A percentile compares a stretch with the other conserved stretches of the same genome.
phyloP scores from a whole-genome alignment of 2,329 filamentous ascomycete species.

The Helotiales sp. region DNA sequence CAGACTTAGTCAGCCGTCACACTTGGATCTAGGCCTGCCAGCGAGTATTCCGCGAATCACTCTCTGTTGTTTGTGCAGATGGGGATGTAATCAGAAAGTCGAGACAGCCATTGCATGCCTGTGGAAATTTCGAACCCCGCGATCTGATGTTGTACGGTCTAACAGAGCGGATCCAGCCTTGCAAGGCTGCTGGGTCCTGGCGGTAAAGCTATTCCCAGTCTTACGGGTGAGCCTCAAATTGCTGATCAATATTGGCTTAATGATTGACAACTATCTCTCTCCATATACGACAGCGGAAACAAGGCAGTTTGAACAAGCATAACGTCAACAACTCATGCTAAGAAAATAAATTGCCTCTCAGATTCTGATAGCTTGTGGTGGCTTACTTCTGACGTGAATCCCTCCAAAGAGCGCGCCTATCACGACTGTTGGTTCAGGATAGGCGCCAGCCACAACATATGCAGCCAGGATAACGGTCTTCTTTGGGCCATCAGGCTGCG shows the following conservation, averaged over 20 bases:
- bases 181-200: background rate
- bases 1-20: conserved; percentile 5
- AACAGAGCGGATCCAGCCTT: background rate
- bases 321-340: no score
- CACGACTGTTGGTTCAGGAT: background rate
- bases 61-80: background rate
- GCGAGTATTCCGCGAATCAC: background rate
- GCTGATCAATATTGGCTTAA: background rate
- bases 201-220: conserved; percentile 1
- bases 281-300: no score
- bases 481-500: background rate
- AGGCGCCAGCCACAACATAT: background rate
- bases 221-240: background rate
- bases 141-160: background rate
- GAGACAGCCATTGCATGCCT: background rate
- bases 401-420: conserved; percentile 3
- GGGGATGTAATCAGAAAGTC: conserved; percentile 7
- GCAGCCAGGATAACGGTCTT: background rate
- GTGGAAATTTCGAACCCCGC: background rate
- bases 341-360: no score
- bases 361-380: no score
- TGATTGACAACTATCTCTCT: no score
- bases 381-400: background rate
- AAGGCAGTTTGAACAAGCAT: no score
- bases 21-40: background rate